Evolutionary conservation across 2,329 filamentous ascomycete genomes (phyloP).

Genomic region (Xylariaceae sp.): DNA sequence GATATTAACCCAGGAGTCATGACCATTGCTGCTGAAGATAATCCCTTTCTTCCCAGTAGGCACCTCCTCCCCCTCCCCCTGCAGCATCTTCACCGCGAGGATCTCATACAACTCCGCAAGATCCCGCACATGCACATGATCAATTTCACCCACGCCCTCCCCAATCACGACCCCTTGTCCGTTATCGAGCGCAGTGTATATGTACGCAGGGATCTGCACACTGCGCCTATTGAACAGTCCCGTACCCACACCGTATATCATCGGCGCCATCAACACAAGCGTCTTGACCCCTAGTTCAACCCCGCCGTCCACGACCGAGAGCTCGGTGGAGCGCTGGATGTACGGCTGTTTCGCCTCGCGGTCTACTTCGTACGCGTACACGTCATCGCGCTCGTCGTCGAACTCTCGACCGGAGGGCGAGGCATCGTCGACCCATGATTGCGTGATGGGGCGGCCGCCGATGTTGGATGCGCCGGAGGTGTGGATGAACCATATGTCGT

Average conservation of each 20-base stretch:
- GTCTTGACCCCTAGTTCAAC: slow-evolving; percentile 41
- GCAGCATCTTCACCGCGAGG: slow-evolving; percentile 34
- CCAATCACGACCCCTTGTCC: slow-evolving; percentile 35
- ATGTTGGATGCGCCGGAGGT: slow-evolving; percentile 45
- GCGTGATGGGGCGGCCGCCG: slow-evolving; percentile 39
- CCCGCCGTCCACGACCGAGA: slow-evolving; percentile 41
- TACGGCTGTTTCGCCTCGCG: slow-evolving; percentile 38
- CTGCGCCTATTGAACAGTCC: slow-evolving; percentile 41
- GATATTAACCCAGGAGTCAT: slow-evolving; percentile 39
- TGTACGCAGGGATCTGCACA: slow-evolving; percentile 36
- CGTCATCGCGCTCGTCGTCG: slow-evolving; percentile 41
- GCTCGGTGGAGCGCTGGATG: slow-evolving; percentile 43
- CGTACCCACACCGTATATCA: slow-evolving; percentile 45
- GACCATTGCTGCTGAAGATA: slow-evolving; percentile 42
- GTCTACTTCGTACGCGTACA: slow-evolving; percentile 40
- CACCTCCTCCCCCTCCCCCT: slow-evolving; percentile 24
- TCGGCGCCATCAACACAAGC: slow-evolving; percentile 44
- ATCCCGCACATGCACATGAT: slow-evolving; percentile 46
- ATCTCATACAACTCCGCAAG: slow-evolving; percentile 41
- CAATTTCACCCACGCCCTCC: slow-evolving; percentile 39
- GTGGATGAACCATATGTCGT: slow-evolving; percentile 40
- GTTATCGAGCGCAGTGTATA: slow-evolving; percentile 13
- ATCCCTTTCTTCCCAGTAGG: slow-evolving; percentile 38
- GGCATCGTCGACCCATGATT: slow-evolving; percentile 14
- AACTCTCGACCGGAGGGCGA: slow-evolving; percentile 26